Percentiles rank a stretch among this genome's conserved stretches.
These are phyloP conservation scores for Dryas alaskensis DNA, from an alignment of 306 rosid genomes.

Conservation along the genomic window DNA sequence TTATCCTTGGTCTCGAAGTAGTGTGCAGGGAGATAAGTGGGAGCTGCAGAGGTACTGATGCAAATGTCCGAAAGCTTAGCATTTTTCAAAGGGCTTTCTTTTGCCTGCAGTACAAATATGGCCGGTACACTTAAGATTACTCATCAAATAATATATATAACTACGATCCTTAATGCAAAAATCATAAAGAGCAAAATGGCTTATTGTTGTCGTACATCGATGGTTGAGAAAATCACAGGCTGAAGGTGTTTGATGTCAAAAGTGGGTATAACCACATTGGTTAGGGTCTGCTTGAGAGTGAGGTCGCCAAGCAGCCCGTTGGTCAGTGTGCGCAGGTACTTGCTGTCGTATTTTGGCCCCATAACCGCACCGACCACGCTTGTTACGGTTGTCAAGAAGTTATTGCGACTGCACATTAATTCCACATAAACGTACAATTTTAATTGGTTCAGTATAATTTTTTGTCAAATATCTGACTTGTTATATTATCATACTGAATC, in stretches of 20 bases:
- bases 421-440: background rate
- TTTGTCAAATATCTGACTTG: too few species aligned
- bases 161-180: too few species aligned
- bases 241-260: conserved; percentile 45
- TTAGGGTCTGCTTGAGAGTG: conserved; percentile 24
- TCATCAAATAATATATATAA: too few species aligned
- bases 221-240: conserved; percentile 44
- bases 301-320: conserved; percentile 26
- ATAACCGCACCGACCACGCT: background rate
- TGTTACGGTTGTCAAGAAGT: background rate
- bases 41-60: conserved; percentile 49
- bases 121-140: too few species aligned
- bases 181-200: background rate
- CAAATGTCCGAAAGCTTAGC: conserved; percentile 38
- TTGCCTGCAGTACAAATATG: conserved; percentile 26
- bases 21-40: conserved; percentile 42
- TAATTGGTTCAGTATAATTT: too few species aligned
- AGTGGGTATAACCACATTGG: conserved; percentile 37
- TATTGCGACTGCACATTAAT: background rate
- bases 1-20: conserved; percentile 28
- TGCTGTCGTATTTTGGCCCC: conserved; percentile 36
- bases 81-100: conserved; percentile 24
- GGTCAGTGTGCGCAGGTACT: conserved; percentile 18
- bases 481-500: too few species aligned
- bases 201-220: conserved; percentile 23